phyloP scores from a whole-genome alignment of 2,329 filamentous ascomycete species.

The Alternaria ethzedia region DNA sequence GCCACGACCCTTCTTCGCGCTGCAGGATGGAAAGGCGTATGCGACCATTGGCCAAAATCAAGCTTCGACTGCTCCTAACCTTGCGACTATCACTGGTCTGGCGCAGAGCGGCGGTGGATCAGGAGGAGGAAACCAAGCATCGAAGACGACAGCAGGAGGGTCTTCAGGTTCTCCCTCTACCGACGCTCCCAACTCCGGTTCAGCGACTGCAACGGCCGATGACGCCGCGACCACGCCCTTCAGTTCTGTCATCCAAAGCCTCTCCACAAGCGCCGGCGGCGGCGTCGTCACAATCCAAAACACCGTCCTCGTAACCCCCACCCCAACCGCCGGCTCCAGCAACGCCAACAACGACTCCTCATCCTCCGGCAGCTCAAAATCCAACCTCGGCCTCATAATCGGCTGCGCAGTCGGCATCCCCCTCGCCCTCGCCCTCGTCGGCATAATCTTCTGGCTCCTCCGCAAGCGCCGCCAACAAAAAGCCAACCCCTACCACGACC shows the following conservation, averaged over 20 bases:
- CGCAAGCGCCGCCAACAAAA: constrained; percentile 39
- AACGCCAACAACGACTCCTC: not conserved
- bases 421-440: constrained; percentile 38
- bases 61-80: constrained; percentile 22
- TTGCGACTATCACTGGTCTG: constrained; percentile 37
- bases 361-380: constrained; percentile 13
- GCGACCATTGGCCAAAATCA: constrained; percentile 38
- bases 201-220: not conserved
- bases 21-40: constrained; percentile 39
- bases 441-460: constrained; percentile 40
- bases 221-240: constrained; percentile 18
- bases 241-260: constrained; percentile 31
- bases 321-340: constrained; percentile 7
- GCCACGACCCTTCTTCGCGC: constrained; percentile 42
- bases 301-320: constrained; percentile 26
- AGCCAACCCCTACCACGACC: constrained; percentile 21
- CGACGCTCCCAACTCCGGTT: not conserved
- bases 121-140: constrained; percentile 14
- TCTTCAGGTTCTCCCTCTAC: constrained; percentile 7
- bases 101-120: constrained; percentile 15
- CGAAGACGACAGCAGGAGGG: constrained; percentile 16
- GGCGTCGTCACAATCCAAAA: constrained; percentile 32
- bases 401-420: constrained; percentile 47
- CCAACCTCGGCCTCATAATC: constrained; percentile 41
- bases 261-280: constrained; percentile 29